Conservation (phyloP, 169 alveolate genomes). For the Cryptosporidium sp. region DNA sequence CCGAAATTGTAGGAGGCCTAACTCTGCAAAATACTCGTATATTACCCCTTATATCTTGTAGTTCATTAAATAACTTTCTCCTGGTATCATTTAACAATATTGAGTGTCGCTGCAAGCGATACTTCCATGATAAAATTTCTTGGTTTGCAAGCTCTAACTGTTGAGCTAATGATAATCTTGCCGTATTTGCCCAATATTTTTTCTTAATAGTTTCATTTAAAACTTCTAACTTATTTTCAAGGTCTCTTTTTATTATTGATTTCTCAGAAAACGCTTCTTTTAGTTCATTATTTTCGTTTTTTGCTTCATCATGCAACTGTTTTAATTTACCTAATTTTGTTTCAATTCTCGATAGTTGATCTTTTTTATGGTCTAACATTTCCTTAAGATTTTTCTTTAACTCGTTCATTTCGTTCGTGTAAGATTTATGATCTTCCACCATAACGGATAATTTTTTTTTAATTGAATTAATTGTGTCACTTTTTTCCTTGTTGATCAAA, state of each 20-base stretch:
- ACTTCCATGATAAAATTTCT: constrained; percentile 66
- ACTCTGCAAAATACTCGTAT: constrained; percentile 83
- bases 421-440: neutral
- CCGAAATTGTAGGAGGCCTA: constrained; percentile 77
- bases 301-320: neutral
- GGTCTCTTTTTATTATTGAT: neutral
- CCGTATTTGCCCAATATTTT: constrained; percentile 70
- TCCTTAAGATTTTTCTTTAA: neutral
- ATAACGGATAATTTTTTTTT: neutral
- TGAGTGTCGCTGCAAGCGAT: constrained; percentile 39
- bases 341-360: constrained; percentile 25
- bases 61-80: constrained; percentile 76
- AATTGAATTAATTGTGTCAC: neutral
- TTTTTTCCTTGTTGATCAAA: neutral
- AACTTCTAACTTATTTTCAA: constrained; percentile 5
- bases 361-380: neutral
- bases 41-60: constrained; percentile 83
- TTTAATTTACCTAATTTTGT: constrained; percentile 5
- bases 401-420: neutral
- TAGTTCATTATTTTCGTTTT: neutral
- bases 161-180: constrained; percentile 66
- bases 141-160: constrained; percentile 74
- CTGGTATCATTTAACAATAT: constrained; percentile 65
- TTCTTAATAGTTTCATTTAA: constrained; percentile 58
- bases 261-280: neutral